phyloP scores from a whole-genome alignment of 495 filamentous ascomycete species.

The Astrothelium subdiscretum region DNA sequence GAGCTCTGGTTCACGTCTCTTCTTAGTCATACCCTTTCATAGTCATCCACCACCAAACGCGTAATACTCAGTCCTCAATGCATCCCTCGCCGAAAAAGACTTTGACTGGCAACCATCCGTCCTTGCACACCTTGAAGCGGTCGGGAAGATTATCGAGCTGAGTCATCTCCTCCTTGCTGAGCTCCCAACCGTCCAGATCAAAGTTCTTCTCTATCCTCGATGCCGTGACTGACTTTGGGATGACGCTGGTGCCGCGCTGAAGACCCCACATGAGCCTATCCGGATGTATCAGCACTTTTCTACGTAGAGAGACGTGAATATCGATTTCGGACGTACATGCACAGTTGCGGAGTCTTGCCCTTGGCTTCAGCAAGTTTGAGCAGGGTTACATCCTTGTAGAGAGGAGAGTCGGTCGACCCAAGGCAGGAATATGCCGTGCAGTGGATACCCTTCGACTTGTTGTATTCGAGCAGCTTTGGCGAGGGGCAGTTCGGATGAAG shows the following conservation, averaged over 20 bases:
- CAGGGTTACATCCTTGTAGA: conserved; percentile 26
- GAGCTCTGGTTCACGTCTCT: too few relatives aligned
- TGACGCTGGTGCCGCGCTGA: conserved; percentile 30
- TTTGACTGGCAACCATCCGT: conserved; percentile 42
- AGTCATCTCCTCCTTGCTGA: conserved; percentile 29
- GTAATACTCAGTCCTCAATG: not conserved
- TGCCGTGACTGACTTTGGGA: conserved; percentile 31
- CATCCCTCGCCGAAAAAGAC: conserved; percentile 72
- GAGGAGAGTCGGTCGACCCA: conserved; percentile 30
- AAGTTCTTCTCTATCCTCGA: conserved; percentile 28
- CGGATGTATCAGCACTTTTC: not conserved
- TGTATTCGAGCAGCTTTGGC: conserved; percentile 65
- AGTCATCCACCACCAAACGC: not conserved
- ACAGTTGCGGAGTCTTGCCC: conserved; percentile 25
- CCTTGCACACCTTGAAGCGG: conserved; percentile 34
- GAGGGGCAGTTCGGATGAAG: conserved; percentile 74
- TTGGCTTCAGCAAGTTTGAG: conserved; percentile 26
- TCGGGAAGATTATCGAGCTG: conserved; percentile 23
- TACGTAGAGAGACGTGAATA: not conserved
- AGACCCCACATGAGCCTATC: conserved; percentile 30
- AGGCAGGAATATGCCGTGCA: conserved; percentile 32
- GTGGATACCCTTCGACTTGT: conserved; percentile 33
- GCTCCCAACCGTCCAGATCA: conserved; percentile 29
- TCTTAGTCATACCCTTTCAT: too few relatives aligned
- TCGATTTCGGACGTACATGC: conserved; percentile 25